These are phyloP conservation scores for Fusarium devonianum DNA, from an alignment of 2,329 filamentous ascomycete genomes.

Conservation along the genomic window DNA sequence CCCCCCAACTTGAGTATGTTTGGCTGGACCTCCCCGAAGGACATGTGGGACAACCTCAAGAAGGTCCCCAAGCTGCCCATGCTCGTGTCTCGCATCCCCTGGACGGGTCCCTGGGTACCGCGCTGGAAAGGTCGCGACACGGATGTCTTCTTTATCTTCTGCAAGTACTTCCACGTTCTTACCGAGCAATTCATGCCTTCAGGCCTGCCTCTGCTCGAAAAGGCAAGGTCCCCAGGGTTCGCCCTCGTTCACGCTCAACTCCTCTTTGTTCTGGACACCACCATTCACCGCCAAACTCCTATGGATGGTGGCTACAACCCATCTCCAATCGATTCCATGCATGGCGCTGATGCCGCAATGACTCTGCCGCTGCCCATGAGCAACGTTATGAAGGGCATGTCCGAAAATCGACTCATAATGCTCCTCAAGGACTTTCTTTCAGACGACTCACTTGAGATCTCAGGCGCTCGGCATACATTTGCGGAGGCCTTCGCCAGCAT, in stretches of 20 bases:
- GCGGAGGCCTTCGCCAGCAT: constrained; percentile 77
- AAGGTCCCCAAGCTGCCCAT: constrained; percentile 71
- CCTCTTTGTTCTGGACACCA: constrained; percentile 79
- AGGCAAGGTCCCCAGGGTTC: constrained; percentile 75
- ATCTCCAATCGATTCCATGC: constrained; percentile 53
- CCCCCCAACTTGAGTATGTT: constrained; percentile 68
- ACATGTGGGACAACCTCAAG: constrained; percentile 64
- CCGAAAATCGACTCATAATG: constrained; percentile 86
- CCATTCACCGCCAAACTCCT: constrained; percentile 77
- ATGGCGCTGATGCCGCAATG: constrained; percentile 70
- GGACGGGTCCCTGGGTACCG: constrained; percentile 84
- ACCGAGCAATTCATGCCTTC: constrained; percentile 74
- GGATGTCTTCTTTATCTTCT: constrained; percentile 90
- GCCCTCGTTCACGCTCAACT: constrained; percentile 84
- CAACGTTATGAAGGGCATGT: constrained; percentile 81
- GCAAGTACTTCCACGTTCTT: constrained; percentile 85
- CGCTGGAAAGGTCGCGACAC: constrained; percentile 89
- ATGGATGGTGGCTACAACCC: constrained; percentile 55
- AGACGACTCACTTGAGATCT: constrained; percentile 49
- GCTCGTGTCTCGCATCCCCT: constrained; percentile 75
- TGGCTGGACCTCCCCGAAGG: constrained; percentile 62
- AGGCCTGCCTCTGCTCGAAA: constrained; percentile 60
- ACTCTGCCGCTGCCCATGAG: constrained; percentile 68
- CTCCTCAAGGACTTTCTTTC: constrained; percentile 81
- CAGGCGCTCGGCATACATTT: constrained; percentile 70